Conservation (phyloP, 2,329 filamentous ascomycete genomes). For the Bipolaris gigantea region DNA sequence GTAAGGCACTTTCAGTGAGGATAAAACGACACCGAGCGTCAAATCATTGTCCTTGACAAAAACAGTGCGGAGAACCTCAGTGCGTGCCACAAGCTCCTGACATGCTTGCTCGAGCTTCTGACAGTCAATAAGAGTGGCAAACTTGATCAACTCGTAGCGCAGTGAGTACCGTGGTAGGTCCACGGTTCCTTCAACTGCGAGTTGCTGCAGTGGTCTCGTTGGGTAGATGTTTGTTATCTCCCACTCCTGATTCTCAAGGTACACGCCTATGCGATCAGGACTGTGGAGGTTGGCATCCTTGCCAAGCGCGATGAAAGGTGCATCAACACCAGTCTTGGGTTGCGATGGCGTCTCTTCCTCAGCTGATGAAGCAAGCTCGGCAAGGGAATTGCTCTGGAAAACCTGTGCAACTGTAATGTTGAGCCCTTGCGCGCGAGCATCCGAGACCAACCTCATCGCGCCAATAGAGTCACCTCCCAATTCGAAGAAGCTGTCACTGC, state of each 20-base stretch:
- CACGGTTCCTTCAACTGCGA: conserved; percentile 62
- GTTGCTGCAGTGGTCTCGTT: conserved; percentile 60
- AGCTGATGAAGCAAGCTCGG: conserved; percentile 32
- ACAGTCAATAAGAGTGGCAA: conserved; percentile 56
- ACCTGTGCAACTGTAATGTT: conserved; percentile 49
- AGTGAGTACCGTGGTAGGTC: conserved; percentile 62
- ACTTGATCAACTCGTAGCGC: conserved; percentile 66
- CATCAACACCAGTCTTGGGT: conserved; percentile 30
- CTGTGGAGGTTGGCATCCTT: conserved; percentile 51
- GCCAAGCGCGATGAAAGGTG: conserved; percentile 58
- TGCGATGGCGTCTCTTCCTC: conserved; percentile 34
- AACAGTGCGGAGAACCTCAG: conserved; percentile 68
- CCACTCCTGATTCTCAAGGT: conserved; percentile 56
- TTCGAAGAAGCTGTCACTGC: conserved; percentile 49
- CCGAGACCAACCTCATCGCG: conserved; percentile 51
- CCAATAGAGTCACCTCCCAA: conserved; percentile 53
- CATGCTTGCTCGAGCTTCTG: conserved; percentile 55
- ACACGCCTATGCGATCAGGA: conserved; percentile 53
- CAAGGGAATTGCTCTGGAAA: conserved; percentile 49
- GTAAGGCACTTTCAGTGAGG: conserved; percentile 56
- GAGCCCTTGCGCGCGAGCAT: conserved; percentile 42
- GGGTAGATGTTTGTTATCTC: conserved; percentile 61
- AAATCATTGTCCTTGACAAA: conserved; percentile 57
- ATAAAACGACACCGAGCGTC: conserved; percentile 62
- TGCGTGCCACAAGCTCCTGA: conserved; percentile 59